Evolutionary conservation across 1,284 basidiomycete species (phyloP).

Genomic region (Ceratobasidium sp.): DNA sequence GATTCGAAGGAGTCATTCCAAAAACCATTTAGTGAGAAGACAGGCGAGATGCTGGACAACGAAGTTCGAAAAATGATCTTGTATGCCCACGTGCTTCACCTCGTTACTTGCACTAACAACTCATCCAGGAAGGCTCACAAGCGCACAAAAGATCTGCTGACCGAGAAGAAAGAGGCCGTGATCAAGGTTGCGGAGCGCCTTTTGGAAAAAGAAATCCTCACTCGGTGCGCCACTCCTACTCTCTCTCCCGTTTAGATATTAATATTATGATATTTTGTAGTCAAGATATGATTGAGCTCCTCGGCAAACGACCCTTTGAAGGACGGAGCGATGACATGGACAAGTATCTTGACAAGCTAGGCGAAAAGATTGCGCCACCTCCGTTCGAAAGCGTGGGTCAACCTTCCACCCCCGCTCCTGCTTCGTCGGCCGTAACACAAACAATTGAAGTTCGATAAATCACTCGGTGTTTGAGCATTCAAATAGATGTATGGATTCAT

Average conservation of each 20-base stretch:
- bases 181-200: conserved; percentile 94
- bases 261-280: conserved; percentile 54
- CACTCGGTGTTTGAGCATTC: not conserved
- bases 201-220: conserved; percentile 95
- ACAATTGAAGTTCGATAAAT: conserved; percentile 17
- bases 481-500: not conserved
- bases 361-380: conserved; percentile 46
- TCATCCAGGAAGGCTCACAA: conserved; percentile 75
- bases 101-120: conserved; percentile 26
- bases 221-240: conserved; percentile 66
- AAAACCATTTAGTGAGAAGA: conserved; percentile 98
- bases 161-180: conserved; percentile 85
- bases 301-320: conserved; percentile 87
- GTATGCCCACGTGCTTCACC: conserved; percentile 56
- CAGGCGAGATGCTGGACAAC: conserved; percentile 90
- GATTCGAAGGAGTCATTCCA: conserved; percentile 89
- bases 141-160: conserved; percentile 86
- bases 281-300: conserved; percentile 87
- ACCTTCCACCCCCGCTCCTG: conserved; percentile 32
- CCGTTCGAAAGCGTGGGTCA: conserved; percentile 42
- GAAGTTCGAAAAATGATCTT: conserved; percentile 97
- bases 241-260: not conserved
- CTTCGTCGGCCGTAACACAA: conserved; percentile 29
- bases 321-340: conserved; percentile 90
- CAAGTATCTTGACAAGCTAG: conserved; percentile 85